These are phyloP conservation scores for Penicillium sp. DNA, from an alignment of 2,329 filamentous ascomycete genomes.

Conservation along the genomic window DNA sequence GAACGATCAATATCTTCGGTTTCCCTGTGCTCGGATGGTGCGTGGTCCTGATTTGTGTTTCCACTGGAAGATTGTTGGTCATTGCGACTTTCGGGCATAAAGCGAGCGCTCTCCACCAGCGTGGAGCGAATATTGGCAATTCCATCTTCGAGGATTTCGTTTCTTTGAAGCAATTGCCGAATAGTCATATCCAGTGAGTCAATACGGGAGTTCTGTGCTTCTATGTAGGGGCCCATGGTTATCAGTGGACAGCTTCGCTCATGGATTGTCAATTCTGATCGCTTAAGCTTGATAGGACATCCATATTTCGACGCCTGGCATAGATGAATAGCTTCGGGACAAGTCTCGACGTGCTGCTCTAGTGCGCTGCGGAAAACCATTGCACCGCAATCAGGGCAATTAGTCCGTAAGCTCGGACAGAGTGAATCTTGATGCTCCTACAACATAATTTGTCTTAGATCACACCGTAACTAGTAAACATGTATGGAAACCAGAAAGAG, in stretches of 20 bases:
- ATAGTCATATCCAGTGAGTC: conserved; percentile 43
- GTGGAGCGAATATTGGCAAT: conserved; percentile 40
- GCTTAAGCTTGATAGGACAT: conserved; percentile 37
- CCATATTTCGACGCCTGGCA: conserved; percentile 42
- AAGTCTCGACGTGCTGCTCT: conserved; percentile 34
- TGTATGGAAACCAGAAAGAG: neutral
- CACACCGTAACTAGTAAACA: conserved; percentile 7
- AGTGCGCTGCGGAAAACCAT: conserved; percentile 30
- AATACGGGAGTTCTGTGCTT: conserved; percentile 40
- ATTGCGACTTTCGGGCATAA: conserved; percentile 4
- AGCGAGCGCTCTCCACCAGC: conserved; percentile 30
- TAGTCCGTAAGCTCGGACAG: conserved; percentile 33
- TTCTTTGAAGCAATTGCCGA: conserved; percentile 42
- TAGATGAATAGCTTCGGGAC: conserved; percentile 32
- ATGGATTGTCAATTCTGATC: conserved; percentile 39
- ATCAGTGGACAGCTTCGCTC: conserved; percentile 50
- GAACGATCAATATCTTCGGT: conserved; percentile 14
- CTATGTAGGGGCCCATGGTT: conserved; percentile 42
- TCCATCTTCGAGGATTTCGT: conserved; percentile 45
- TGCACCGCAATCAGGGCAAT: conserved; percentile 35
- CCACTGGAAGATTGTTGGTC: neutral
- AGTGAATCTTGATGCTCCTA: conserved; percentile 36
- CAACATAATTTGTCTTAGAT: neutral
- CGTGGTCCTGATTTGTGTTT: neutral
- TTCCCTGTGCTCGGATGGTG: conserved; percentile 10